phyloP scores from a whole-genome alignment of 2,329 filamentous ascomycete species.

The Leptosphaerulina australis region DNA sequence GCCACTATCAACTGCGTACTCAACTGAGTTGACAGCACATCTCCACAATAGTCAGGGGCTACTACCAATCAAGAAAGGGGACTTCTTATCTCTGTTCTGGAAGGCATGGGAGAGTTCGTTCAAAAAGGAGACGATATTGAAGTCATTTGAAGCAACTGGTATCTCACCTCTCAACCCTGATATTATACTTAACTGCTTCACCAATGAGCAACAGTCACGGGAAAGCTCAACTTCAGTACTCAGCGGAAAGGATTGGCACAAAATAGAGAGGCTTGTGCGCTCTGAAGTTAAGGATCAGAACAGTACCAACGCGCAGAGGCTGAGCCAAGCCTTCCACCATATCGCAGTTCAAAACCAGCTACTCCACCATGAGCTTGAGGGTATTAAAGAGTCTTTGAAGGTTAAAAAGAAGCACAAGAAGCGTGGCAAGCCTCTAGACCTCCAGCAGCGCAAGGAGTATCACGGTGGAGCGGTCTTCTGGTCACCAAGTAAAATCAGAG shows the following conservation, averaged over 20 bases:
- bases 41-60: too few relatives aligned
- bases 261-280: slow-evolving; percentile 9
- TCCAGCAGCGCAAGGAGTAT: not conserved
- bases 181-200: too few relatives aligned
- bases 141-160: not conserved
- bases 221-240: slow-evolving; percentile 11
- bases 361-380: slow-evolving; percentile 7
- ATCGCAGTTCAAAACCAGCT: slow-evolving; percentile 11
- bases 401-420: slow-evolving; percentile 20
- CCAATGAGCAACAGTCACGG: too few relatives aligned
- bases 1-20: too few relatives aligned
- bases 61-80: too few relatives aligned
- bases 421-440: slow-evolving; percentile 42
- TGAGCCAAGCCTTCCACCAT: slow-evolving; percentile 6
- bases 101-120: too few relatives aligned
- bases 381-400: slow-evolving; percentile 1
- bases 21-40: too few relatives aligned
- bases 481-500: not conserved
- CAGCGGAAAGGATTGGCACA: slow-evolving; percentile 10
- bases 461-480: not conserved
- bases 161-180: not conserved
- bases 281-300: not conserved
- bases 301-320: slow-evolving; percentile 4
- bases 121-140: not conserved
- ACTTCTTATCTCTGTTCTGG: too few relatives aligned